Base-by-base conservation (phyloP, 2,329 filamentous ascomycete species). In the Aspergillus quadricinctus region DNA sequence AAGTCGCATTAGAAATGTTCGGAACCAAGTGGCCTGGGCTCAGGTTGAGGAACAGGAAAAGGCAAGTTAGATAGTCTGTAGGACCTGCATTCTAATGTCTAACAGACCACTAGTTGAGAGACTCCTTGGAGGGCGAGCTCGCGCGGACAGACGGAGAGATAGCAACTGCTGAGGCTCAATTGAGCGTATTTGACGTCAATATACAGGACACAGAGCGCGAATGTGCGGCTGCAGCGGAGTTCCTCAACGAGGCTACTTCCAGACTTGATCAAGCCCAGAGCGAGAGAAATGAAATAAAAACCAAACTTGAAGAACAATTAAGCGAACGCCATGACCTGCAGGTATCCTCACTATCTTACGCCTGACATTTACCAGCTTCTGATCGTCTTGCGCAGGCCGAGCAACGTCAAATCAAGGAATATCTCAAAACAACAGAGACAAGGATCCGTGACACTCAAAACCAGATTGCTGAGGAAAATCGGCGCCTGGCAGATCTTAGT, bases 31-130 rank as follows among this genome's bases (percentile, higher is more conserved):
- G 60, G 87, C 88, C n/a, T 99, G 94, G 94, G 83, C 86, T 25
- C 90, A 95, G 67, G 92, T 97, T 1, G 83, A 86, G 50, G 86
- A 90, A 55, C 82, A 89, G 70, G 93, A 97, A 72, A 75, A 72
- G 37, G 77, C 77, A 50, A 58, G 67, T 50, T 31, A 49, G 31
- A 41, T 23, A 19, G 29, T 3, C n/a, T 49, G n/a, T 48, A 7
- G 52, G 8, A 4, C n/a, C 31, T 50, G 19, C 28, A 21, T 37
- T 23, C 52, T 52, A 41, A 21, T 48, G 57, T 65, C 48, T 66
- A 49, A 48, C 53, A 37, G 17, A 31, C 4, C 4, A 29, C 23
- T 55, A 76, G 68, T 65, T 66, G 31, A 66, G 73, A 28, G 71
- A 74, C 49, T 60, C 62, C 17, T 64, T 82, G 14, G 67, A 66